phyloP scores from a whole-genome alignment of 148 eudicot species.

The Beta vulgaris region DNA sequence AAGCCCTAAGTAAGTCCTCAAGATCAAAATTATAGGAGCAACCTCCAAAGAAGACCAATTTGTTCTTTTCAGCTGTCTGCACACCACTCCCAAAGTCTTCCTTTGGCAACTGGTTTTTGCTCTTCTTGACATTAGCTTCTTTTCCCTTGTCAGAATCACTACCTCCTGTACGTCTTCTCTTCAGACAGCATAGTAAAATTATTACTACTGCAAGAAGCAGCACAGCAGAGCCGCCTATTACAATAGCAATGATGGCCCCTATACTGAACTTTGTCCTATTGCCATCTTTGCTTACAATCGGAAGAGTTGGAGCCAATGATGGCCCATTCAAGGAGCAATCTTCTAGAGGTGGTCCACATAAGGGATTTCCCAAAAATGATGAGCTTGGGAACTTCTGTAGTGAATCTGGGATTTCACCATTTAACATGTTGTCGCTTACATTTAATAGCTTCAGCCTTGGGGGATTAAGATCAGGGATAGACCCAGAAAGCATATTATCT shows the following conservation, averaged over 20 bases:
- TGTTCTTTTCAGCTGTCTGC: slow-evolving; percentile 87
- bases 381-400: slow-evolving; percentile 59
- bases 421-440: slow-evolving; percentile 65
- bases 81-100: slow-evolving; percentile 95
- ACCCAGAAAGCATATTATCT: slow-evolving; percentile 57
- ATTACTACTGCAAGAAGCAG: slow-evolving; percentile 35
- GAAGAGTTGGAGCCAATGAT: slow-evolving; percentile 38
- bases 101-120: slow-evolving; percentile 45
- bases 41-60: slow-evolving; percentile 75
- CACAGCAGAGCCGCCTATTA: slow-evolving; percentile 38
- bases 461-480: slow-evolving; percentile 50
- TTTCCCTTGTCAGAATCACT: slow-evolving; percentile 35
- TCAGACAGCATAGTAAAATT: slow-evolving; percentile 50
- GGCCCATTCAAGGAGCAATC: slow-evolving; percentile 38
- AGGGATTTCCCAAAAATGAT: slow-evolving; percentile 72
- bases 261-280: slow-evolving; percentile 37
- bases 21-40: slow-evolving; percentile 79
- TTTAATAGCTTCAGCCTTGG: slow-evolving; percentile 55
- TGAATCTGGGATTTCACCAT: slow-evolving; percentile 62
- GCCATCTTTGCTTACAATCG: slow-evolving; percentile 22
- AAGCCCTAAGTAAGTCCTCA: slow-evolving; percentile 92
- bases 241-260: slow-evolving; percentile 54
- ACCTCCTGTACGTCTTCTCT: slow-evolving; percentile 35
- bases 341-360: slow-evolving; percentile 77
- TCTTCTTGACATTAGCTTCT: slow-evolving; percentile 43